Base-by-base conservation (phyloP, 2,329 filamentous ascomycete genomes). In the Pseudogymnoascus sp. region DNA sequence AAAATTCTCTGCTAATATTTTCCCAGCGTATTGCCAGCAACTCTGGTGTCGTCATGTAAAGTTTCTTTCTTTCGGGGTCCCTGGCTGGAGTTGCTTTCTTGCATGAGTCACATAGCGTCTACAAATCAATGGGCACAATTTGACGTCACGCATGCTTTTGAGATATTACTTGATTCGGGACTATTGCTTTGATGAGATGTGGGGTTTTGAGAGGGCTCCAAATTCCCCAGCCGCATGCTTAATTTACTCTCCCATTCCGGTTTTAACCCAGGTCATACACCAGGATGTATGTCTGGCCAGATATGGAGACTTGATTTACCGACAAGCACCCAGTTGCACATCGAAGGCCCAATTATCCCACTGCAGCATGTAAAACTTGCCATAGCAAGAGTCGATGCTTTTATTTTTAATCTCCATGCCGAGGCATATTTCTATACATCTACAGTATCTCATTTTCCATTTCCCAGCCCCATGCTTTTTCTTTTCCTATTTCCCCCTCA, bases 31-130 rank as follows among this genome's bases (percentile, higher is more conserved):
- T 97, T 82, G 95, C 95, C 80, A 92, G 88, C 87, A 99, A 99
- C 90, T 96, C 93, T 68, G 95, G 95, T 88, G 95, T 99, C 77
- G 95, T 99, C 80, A 99, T 99, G 95, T 99, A 91, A 96, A 84
- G 72, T 73, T 75, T 64, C 65, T 70, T 69, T 69, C 59, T 65
- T 68, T 71, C 62, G 70, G 70, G 70, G 69, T 72, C 71, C 42
- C 31, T 62, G 62, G 65, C 53, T 65, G 60, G 64, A 60, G 62
- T 65, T 64, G 64, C 56, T 64, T 65, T 62, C 66, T 62, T 69
- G 65, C 62, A 66, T 62, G 31, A 66, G 59, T 64, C 59, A 60
- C 60, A 60, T 65, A 65, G 64, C 64, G 60, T 64, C 62, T 63
- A 62, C 50, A 65, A 65, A 65, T 64, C 46, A 46, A 65, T 61